Evolutionary conservation across 495 filamentous ascomycete genomes (phyloP).

Genomic region (Pyrenula aspistea): DNA sequence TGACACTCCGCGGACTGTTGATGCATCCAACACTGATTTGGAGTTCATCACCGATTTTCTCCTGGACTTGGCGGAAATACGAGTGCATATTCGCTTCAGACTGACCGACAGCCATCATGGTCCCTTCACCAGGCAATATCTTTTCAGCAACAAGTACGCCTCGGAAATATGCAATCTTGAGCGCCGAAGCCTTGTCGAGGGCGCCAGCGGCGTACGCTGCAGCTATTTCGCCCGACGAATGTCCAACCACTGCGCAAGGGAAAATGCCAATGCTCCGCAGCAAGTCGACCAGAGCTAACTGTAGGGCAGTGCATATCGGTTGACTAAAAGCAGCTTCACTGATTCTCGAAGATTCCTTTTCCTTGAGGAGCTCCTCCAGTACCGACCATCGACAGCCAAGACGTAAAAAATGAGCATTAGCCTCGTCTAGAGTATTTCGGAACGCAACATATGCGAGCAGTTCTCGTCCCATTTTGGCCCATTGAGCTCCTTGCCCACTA

Average conservation of each 20-base stretch:
- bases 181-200: conserved; percentile 16
- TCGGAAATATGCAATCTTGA: conserved; percentile 19
- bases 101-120: conserved; percentile 31
- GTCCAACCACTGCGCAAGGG: conserved; percentile 20
- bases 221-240: conserved; percentile 29
- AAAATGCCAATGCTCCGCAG: conserved; percentile 13
- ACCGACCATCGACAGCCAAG: conserved; percentile 14
- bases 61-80: conserved; percentile 12
- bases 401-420: conserved; percentile 9
- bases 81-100: conserved; percentile 9
- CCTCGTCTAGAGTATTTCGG: conserved; percentile 13
- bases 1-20: conserved; percentile 41
- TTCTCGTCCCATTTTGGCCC: conserved; percentile 20
- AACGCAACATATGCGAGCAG: conserved; percentile 16
- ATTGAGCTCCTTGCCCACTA: conserved; percentile 28
- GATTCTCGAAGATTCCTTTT: background rate
- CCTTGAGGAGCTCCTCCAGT: background rate
- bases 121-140: conserved; percentile 16
- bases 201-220: conserved; percentile 20
- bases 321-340: conserved; percentile 6
- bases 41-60: background rate
- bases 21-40: conserved; percentile 20
- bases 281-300: conserved; percentile 23
- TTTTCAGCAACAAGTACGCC: conserved; percentile 8
- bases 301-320: conserved; percentile 11